Conservation (phyloP, 441 rosid species). For the Mallotus japonicus region DNA sequence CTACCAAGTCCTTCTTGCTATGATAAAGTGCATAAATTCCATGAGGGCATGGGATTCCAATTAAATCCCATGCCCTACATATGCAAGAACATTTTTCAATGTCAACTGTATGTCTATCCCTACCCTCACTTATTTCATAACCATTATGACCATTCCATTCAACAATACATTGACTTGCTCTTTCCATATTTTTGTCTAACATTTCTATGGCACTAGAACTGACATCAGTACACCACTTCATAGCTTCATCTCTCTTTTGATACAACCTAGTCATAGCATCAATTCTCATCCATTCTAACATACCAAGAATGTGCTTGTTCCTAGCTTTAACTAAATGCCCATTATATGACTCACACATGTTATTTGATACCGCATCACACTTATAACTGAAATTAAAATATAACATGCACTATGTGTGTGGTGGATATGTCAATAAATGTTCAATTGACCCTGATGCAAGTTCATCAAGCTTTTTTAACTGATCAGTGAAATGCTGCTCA, state of each 20-base stretch:
- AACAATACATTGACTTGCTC: neutral
- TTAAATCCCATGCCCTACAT: neutral
- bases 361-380: neutral
- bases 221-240: neutral
- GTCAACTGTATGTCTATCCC: neutral
- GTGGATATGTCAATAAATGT: neutral
- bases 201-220: neutral
- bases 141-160: neutral
- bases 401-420: neutral
- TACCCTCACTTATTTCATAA: neutral
- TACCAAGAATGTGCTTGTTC: neutral
- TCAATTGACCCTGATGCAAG: neutral
- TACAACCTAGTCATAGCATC: neutral
- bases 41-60: neutral
- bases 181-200: neutral
- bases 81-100: fast-evolving
- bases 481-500: fast-evolving
- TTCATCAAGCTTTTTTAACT: neutral
- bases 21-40: neutral
- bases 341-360: neutral
- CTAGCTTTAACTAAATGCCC: neutral
- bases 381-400: neutral
- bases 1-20: fast-evolving
- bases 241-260: neutral
- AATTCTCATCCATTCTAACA: neutral